Base-by-base conservation (phyloP, 805 yeast genomes). In the Barnettozyma salicaria region DNA sequence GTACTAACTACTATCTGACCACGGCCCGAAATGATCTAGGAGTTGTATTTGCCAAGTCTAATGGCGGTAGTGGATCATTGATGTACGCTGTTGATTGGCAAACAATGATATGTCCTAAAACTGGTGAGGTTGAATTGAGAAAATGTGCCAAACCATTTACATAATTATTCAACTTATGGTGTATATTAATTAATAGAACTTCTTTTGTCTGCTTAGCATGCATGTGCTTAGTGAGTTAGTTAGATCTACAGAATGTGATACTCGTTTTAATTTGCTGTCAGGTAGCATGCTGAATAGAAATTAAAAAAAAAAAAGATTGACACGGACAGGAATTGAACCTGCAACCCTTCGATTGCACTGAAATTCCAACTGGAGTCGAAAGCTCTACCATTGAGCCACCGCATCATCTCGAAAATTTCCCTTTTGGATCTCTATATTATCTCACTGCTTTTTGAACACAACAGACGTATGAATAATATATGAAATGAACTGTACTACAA, bases 71-170 rank as follows among this genome's bases (percentile, higher is more conserved):
- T 4, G 96, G 96, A 2, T 78, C 75, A 25, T 61, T 78, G 38
- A 76, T 92, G 86, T 81, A 79, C 49, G 94, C 98, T 2, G 61
- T 87, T 29, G 97, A 92, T 60, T 92, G 97, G 97, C 89, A 87
- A 61, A 83, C 87, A 10, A 92, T 94, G 97, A 70, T 81, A 22
- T 77, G 84, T 44, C 79, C 87, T 3, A 64, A 60, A 19, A 76
- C 89, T 3, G 96, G 96, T 2, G 72, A 70, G 8, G 60, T 76
- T 10, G 97, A 88, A 51, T 66, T 67, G 48, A 71, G 98, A 41
- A 92, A 92, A 59, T 86, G 95, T 62, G 98, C 98, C 3, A 88
- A 86, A 56, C 95, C 96, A 10, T 83, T 77, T 49, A n/a, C n/a
- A n/a, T n/a, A n/a, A n/a, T n/a, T n/a, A n/a, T n/a, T n/a, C n/a